Evolutionary conservation across 805 yeast species (phyloP).

Genomic region (Candida odintsovae): DNA sequence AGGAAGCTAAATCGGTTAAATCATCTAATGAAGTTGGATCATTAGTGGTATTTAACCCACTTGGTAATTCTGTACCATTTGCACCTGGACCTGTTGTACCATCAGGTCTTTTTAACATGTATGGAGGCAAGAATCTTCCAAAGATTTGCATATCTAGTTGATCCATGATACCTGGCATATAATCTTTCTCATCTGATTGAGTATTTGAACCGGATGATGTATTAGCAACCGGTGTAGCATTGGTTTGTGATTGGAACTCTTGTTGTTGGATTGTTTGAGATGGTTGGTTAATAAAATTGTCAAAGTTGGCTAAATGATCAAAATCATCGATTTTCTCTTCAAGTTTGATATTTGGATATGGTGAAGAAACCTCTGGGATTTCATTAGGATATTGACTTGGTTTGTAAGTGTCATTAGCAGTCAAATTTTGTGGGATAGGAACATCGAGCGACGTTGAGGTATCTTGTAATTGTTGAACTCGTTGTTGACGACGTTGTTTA

Average conservation of each 20-base stretch:
- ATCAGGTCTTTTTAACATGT: conserved; percentile 47
- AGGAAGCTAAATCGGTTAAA: conserved; percentile 7
- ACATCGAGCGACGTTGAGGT: conserved; percentile 7
- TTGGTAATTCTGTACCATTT: conserved; percentile 25
- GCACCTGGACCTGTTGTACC: conserved; percentile 23
- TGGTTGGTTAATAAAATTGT: conserved; percentile 23
- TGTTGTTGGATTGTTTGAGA: neutral
- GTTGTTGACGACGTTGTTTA: conserved; percentile 7
- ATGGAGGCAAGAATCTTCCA: conserved; percentile 80
- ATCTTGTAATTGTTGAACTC: conserved; percentile 5
- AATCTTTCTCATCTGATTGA: conserved; percentile 23
- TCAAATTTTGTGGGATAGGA: conserved; percentile 24
- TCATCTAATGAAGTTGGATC: conserved; percentile 20
- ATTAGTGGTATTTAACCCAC: conserved; percentile 20
- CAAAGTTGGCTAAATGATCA: conserved; percentile 25
- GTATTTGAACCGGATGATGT: neutral
- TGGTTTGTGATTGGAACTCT: neutral
- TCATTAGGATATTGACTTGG: conserved; percentile 1
- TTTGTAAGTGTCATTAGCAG: conserved; percentile 5
- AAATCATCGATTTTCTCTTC: conserved; percentile 20
- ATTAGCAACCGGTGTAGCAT: neutral
- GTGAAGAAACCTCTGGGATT: conserved; percentile 4
- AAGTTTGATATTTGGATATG: conserved; percentile 14
- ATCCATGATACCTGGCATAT: conserved; percentile 81
- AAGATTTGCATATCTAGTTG: conserved; percentile 79